Percentiles rank a stretch among this genome's conserved stretches.
These are phyloP conservation scores for Calonectria honghensis DNA, from an alignment of 2,329 filamentous ascomycete species.

Conservation along the genomic window DNA sequence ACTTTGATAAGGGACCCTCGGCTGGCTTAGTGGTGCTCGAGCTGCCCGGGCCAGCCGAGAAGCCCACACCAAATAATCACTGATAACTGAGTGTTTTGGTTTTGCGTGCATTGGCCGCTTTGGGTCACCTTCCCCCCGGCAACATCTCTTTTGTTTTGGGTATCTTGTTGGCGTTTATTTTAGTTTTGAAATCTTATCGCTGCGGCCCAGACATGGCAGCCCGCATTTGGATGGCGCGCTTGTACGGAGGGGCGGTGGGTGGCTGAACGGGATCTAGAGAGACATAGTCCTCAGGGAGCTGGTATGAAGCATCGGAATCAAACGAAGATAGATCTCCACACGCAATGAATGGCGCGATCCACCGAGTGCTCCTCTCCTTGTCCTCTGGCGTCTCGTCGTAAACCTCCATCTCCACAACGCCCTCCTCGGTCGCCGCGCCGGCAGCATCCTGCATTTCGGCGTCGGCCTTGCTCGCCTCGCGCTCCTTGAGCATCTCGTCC, in stretches of 20 bases:
- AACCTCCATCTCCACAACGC: slow-evolving; percentile 69
- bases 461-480: slow-evolving; percentile 62
- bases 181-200: slow-evolving; percentile 49
- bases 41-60: slow-evolving; percentile 62
- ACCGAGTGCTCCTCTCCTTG: slow-evolving; percentile 71
- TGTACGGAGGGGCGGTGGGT: slow-evolving; percentile 96
- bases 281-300: slow-evolving; percentile 88
- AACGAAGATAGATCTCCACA: slow-evolving; percentile 96
- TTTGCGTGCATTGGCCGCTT: slow-evolving; percentile 9
- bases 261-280: slow-evolving; percentile 95
- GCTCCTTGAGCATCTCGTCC: slow-evolving; percentile 68
- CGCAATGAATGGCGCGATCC: slow-evolving; percentile 97
- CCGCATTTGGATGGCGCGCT: slow-evolving; percentile 86
- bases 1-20: slow-evolving; percentile 65
- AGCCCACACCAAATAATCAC: slow-evolving; percentile 59
- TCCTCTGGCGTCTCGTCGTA: slow-evolving; percentile 65
- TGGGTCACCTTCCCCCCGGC: slow-evolving; percentile 14
- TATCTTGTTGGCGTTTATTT: slow-evolving; percentile 42
- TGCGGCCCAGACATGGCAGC: slow-evolving; percentile 59
- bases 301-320: slow-evolving; percentile 96
- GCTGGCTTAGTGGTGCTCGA: slow-evolving; percentile 64
- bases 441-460: slow-evolving; percentile 66
- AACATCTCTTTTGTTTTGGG: slow-evolving; percentile 28
- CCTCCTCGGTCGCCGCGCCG: slow-evolving; percentile 55
- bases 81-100: slow-evolving; percentile 40